These are phyloP conservation scores for Leccinum olivaceopallidum DNA, from an alignment of 768 basidiomycete genomes.

Conservation along the genomic window DNA sequence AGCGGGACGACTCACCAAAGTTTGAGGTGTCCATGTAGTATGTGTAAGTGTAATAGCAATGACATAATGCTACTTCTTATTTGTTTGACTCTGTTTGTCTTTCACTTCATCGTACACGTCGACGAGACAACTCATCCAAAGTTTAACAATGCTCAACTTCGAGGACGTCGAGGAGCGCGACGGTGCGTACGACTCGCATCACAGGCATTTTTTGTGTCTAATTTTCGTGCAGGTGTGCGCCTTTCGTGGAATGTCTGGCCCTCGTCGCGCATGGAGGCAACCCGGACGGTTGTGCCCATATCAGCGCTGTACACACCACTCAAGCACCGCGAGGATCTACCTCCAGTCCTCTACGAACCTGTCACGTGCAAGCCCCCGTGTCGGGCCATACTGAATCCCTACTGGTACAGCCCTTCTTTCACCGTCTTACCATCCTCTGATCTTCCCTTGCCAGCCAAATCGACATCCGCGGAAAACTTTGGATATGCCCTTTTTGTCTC, in stretches of 20 bases:
- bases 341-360: conserved; percentile 96
- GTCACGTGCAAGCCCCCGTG: conserved; percentile 98
- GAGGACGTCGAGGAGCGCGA: conserved; percentile 98
- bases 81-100: conserved; percentile 24
- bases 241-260: conserved; percentile 99
- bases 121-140: conserved; percentile 21
- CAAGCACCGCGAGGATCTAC: conserved; percentile 91
- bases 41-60: background rate
- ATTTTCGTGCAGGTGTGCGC: conserved; percentile 67
- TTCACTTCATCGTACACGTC: conserved; percentile 26
- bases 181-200: conserved; percentile 48
- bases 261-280: conserved; percentile 96
- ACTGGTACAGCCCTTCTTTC: conserved; percentile 63
- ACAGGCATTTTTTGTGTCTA: background rate
- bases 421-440: background rate
- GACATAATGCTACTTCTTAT: conserved; percentile 3
- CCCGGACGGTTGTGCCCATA: conserved; percentile 96
- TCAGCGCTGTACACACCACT: conserved; percentile 97
- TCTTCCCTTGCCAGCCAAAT: conserved; percentile 70
- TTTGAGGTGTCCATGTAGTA: background rate
- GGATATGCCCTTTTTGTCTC: conserved; percentile 99
- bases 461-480: conserved; percentile 96
- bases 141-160: conserved; percentile 68
- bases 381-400: conserved; percentile 96
- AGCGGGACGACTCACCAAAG: background rate